Evolutionary conservation across 768 basidiomycete genomes (phyloP).

Genomic region (Sutorius australiensis): DNA sequence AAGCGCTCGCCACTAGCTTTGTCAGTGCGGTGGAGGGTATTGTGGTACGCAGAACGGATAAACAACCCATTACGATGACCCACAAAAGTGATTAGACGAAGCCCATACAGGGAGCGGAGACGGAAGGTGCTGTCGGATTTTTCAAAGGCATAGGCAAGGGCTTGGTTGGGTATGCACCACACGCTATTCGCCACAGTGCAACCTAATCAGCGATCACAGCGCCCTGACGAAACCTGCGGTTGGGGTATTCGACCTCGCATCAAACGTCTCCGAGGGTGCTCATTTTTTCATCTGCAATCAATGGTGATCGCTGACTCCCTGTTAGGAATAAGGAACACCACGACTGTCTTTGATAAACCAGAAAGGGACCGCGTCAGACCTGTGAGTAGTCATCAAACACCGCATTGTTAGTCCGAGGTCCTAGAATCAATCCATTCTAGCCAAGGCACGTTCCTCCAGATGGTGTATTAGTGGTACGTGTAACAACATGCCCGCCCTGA

Average conservation of each 20-base stretch:
- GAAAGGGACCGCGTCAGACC: constrained; percentile 83
- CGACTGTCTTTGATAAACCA: constrained; percentile 93
- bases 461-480: constrained; percentile 77
- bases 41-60: constrained; percentile 50
- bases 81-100: constrained; percentile 60
- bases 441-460: constrained; percentile 86
- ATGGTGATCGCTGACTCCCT: constrained; percentile 5
- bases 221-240: constrained; percentile 95
- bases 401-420: constrained; percentile 1
- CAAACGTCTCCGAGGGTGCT: constrained; percentile 87
- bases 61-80: background rate
- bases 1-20: constrained; percentile 89
- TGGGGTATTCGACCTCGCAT: constrained; percentile 93
- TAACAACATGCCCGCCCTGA: background rate
- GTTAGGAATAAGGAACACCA: constrained; percentile 93
- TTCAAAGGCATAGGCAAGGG: constrained; percentile 98
- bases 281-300: background rate
- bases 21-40: constrained; percentile 96
- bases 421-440: constrained; percentile 32
- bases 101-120: constrained; percentile 94
- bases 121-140: constrained; percentile 91
- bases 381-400: constrained; percentile 39
- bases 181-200: background rate
- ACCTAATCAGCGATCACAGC: constrained; percentile 36
- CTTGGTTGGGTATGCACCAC: constrained; percentile 69